These are phyloP conservation scores for Pulveroboletus sp. DNA, from an alignment of 768 basidiomycete genomes.

Conservation along the genomic window DNA sequence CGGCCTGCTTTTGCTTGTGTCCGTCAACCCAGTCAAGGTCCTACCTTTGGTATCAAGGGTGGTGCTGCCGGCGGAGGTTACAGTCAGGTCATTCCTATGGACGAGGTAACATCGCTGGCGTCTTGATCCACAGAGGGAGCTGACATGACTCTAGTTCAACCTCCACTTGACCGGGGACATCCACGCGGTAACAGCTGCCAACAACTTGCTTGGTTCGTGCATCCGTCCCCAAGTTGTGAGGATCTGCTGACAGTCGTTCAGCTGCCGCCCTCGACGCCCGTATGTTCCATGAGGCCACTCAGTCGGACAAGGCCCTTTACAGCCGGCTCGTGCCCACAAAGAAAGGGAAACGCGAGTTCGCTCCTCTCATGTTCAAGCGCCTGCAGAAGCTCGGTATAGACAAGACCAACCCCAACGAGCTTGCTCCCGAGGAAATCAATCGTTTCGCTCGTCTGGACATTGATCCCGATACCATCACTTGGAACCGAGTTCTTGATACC, in stretches of 20 bases:
- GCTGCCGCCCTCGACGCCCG: constrained; percentile 96
- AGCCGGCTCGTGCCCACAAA: constrained; percentile 86
- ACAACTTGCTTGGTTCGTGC: constrained; percentile 81
- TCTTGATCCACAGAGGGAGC: not conserved
- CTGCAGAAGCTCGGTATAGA: constrained; percentile 91
- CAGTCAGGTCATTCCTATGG: constrained; percentile 99
- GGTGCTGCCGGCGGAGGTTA: constrained; percentile 98
- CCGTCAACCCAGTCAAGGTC: constrained; percentile 96
- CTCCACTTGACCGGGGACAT: constrained; percentile 96
- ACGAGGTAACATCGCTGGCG: constrained; percentile 55
- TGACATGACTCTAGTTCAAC: constrained; percentile 64
- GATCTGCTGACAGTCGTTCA: constrained; percentile 27
- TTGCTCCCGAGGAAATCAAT: constrained; percentile 89
- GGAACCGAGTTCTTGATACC: constrained; percentile 95
- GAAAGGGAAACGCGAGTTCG: constrained; percentile 93
- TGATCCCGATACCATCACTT: constrained; percentile 87
- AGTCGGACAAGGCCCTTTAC: constrained; percentile 92
- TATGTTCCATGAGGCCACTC: constrained; percentile 96
- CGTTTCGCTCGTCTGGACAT: constrained; percentile 90
- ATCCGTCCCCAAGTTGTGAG: not conserved
- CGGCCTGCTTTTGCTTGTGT: constrained; percentile 95
- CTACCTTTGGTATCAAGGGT: constrained; percentile 98
- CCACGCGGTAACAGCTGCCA: constrained; percentile 95
- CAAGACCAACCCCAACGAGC: constrained; percentile 88
- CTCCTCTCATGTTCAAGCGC: constrained; percentile 94